A percentile compares a stretch with the other conserved stretches of the same genome.
These are phyloP conservation scores for Crithidia mellificae DNA, from an alignment of 208 protist species.

Conservation along the genomic window DNA sequence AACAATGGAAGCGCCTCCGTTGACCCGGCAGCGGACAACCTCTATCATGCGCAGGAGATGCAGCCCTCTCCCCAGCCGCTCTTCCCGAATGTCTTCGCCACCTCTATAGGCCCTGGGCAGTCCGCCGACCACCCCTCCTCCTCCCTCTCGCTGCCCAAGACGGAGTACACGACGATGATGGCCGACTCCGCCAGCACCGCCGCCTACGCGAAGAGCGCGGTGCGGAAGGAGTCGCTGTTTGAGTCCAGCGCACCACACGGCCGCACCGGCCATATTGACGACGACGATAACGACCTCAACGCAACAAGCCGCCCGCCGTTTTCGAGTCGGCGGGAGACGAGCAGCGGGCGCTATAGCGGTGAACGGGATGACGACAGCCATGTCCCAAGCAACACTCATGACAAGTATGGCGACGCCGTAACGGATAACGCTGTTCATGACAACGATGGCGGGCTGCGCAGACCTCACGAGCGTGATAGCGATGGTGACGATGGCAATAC, in stretches of 20 bases:
- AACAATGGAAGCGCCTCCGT: neutral
- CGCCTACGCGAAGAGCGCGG: conserved; percentile 3
- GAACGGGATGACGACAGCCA: too few species aligned
- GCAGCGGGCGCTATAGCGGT: too few species aligned
- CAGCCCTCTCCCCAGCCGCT: neutral
- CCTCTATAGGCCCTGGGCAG: neutral
- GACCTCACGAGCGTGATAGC: too few species aligned
- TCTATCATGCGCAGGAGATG: neutral
- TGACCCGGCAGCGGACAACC: neutral
- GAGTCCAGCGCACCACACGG: neutral
- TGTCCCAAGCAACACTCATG: too few species aligned
- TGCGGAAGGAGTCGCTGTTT: conserved; percentile 3
- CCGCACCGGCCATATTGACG: too few species aligned
- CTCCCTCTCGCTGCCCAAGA: conserved; percentile 9
- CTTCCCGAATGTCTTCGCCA: conserved; percentile 1
- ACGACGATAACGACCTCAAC: neutral
- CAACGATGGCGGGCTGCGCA: too few species aligned
- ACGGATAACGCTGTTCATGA: too few species aligned
- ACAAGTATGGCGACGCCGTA: too few species aligned
- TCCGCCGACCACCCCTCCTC: conserved; percentile 12
- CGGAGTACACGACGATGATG: conserved; percentile 11
- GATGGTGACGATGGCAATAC: too few species aligned
- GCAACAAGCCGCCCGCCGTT: neutral
- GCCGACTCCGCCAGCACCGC: conserved; percentile 4
- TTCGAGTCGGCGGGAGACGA: too few species aligned